These are phyloP conservation scores for Mariannaea sp. DNA, from an alignment of 2,329 filamentous ascomycete species.

Conservation along the genomic window DNA sequence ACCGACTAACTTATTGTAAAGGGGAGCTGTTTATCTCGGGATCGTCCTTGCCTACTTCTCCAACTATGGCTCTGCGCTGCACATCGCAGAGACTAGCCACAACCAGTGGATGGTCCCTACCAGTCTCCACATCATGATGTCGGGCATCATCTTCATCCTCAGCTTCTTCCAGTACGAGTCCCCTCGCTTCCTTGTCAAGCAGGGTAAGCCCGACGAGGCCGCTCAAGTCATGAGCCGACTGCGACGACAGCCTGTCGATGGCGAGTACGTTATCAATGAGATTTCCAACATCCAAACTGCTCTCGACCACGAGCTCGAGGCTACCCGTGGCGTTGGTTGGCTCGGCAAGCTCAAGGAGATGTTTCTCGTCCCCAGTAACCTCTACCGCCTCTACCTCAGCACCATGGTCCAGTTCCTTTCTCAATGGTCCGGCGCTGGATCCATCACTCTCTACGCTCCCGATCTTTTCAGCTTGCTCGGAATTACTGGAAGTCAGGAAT, in stretches of 20 bases:
- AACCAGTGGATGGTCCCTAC: conserved; percentile 70
- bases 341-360: conserved; percentile 71
- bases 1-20: neutral
- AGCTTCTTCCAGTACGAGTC: conserved; percentile 73
- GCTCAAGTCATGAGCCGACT: conserved; percentile 59
- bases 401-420: conserved; percentile 71
- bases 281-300: conserved; percentile 67
- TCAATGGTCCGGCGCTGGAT: conserved; percentile 75
- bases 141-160: conserved; percentile 70
- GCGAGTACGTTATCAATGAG: conserved; percentile 66
- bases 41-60: conserved; percentile 82
- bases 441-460: conserved; percentile 77
- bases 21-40: conserved; percentile 68
- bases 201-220: conserved; percentile 63
- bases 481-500: conserved; percentile 68
- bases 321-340: conserved; percentile 68
- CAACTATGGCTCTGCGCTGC: conserved; percentile 63
- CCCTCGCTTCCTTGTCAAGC: conserved; percentile 71
- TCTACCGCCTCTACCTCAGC: conserved; percentile 73
- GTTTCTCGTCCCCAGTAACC: conserved; percentile 68
- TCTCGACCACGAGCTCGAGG: conserved; percentile 73
- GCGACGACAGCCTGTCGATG: conserved; percentile 61
- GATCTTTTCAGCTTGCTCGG: conserved; percentile 76
- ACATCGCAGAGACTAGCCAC: conserved; percentile 53
- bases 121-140: conserved; percentile 77